Conservation (phyloP, 2,329 filamentous ascomycete genomes). For the Fusarium pilosicola region DNA sequence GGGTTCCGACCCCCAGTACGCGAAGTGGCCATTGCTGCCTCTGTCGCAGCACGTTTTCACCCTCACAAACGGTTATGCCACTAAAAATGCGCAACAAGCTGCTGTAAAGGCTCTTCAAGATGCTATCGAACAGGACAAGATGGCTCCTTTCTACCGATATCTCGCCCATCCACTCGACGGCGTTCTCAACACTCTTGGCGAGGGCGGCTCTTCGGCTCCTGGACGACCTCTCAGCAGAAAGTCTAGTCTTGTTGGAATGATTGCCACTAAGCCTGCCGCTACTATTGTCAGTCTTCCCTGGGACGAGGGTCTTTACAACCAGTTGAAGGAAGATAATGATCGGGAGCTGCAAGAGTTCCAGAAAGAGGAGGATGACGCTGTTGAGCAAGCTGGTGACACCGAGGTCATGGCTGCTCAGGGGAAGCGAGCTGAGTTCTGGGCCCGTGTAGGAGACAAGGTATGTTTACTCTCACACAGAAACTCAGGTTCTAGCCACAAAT, state of each 20-base stretch:
- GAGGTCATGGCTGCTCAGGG: slow-evolving; percentile 92
- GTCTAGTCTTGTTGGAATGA: slow-evolving; percentile 77
- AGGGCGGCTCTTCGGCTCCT: slow-evolving; percentile 62
- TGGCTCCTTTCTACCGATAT: slow-evolving; percentile 88
- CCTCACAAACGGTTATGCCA: slow-evolving; percentile 81
- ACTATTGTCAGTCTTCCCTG: slow-evolving; percentile 79
- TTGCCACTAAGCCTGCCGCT: slow-evolving; percentile 75
- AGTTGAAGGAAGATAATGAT: slow-evolving; percentile 80
- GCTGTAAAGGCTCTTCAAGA: slow-evolving; percentile 81
- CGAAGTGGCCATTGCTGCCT: slow-evolving; percentile 83
- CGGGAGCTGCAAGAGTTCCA: slow-evolving; percentile 79
- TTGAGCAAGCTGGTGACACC: slow-evolving; percentile 95
- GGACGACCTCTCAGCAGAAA: slow-evolving; percentile 73
- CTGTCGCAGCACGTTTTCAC: slow-evolving; percentile 88
- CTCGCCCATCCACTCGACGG: slow-evolving; percentile 85
- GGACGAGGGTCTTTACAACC: slow-evolving; percentile 89
- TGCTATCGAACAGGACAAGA: slow-evolving; percentile 84
- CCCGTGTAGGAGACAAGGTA: slow-evolving; percentile 95
- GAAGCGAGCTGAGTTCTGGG: slow-evolving; percentile 96
- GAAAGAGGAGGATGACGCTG: slow-evolving; percentile 92
- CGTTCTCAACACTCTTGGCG: slow-evolving; percentile 80
- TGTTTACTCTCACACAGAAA: slow-evolving; percentile 15
- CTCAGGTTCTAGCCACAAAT: not conserved
- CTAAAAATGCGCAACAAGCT: slow-evolving; percentile 72
- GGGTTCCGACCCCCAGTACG: slow-evolving; percentile 85